These are phyloP conservation scores for Solanum rostratum DNA, from an alignment of 257 asterid genomes.

Conservation along the genomic window DNA sequence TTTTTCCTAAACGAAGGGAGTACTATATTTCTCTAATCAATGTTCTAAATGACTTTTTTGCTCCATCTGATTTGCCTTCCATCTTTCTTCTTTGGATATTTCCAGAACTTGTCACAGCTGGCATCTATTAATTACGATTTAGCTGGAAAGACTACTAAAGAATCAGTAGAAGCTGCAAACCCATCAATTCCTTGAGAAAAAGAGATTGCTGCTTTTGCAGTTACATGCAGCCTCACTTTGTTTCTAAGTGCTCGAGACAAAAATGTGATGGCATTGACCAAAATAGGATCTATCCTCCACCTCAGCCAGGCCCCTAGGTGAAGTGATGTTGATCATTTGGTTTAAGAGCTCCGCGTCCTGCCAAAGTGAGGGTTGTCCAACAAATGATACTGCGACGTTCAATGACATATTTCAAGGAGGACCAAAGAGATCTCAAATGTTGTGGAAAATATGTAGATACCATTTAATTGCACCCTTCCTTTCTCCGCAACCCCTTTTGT, in stretches of 20 bases:
- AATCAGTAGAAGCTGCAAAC: conserved; percentile 28
- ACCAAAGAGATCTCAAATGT: not conserved
- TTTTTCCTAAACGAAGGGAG: too few relatives aligned
- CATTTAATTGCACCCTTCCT: not conserved
- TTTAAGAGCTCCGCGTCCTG: not conserved
- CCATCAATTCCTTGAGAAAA: conserved; percentile 11
- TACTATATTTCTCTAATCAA: not conserved
- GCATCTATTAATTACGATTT: conserved; percentile 84
- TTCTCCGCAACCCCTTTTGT: not conserved
- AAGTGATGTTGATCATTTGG: not conserved
- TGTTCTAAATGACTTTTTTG: not conserved
- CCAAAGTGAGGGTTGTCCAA: not conserved
- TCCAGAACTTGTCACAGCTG: conserved; percentile 78
- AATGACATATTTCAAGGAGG: not conserved
- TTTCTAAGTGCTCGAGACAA: not conserved
- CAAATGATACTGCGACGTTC: not conserved
- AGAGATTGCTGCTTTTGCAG: not conserved
- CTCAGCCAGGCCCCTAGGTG: not conserved
- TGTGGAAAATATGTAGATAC: not conserved
- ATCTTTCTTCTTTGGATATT: not conserved
- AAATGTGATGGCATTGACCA: not conserved
- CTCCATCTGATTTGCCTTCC: not conserved
- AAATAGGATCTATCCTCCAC: not conserved
- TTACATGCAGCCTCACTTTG: not conserved
- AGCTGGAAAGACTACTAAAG: conserved; percentile 46